Conservation (phyloP, 306 rosid genomes). For the Arachis hypogaea region DNA sequence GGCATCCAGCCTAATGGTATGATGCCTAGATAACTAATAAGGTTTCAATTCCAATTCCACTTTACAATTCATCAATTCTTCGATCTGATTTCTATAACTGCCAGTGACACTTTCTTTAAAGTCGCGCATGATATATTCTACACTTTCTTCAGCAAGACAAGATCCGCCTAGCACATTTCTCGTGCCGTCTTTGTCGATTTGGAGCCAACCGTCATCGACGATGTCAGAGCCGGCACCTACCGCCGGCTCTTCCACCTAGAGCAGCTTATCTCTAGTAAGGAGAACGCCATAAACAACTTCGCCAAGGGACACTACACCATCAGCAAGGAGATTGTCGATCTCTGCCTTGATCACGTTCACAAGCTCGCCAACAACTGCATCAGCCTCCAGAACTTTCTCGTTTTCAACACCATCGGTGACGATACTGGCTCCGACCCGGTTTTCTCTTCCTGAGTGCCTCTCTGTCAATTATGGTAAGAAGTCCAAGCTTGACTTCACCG, state of each 20-base stretch:
- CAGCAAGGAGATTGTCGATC: slow-evolving; percentile 80
- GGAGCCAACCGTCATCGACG: slow-evolving; percentile 81
- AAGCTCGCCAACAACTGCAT: slow-evolving; percentile 97
- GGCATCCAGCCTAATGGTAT: too few relatives aligned
- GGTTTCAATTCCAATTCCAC: too few relatives aligned
- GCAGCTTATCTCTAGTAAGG: slow-evolving; percentile 95
- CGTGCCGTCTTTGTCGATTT: slow-evolving; percentile 91
- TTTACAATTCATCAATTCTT: neutral
- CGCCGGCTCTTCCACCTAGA: slow-evolving; percentile 66
- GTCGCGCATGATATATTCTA: slow-evolving; percentile 89
- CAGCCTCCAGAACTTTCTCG: slow-evolving; percentile 90
- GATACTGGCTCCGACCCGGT: slow-evolving; percentile 94
- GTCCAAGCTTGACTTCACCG: slow-evolving; percentile 24
- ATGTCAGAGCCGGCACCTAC: too few relatives aligned
- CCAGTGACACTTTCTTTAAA: neutral
- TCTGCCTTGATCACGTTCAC: slow-evolving; percentile 87
- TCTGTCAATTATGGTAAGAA: slow-evolving; percentile 95
- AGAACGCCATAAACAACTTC: slow-evolving; percentile 95
- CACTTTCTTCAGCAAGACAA: slow-evolving; percentile 95
- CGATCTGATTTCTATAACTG: neutral
- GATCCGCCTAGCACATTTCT: slow-evolving; percentile 91
- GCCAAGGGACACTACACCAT: slow-evolving; percentile 92
- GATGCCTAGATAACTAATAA: slow-evolving; percentile 40
- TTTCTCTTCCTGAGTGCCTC: slow-evolving; percentile 80
- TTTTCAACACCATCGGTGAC: slow-evolving; percentile 93